Percentiles rank a stretch among this genome's conserved stretches.
Conservation (phyloP, 2,329 filamentous ascomycete species). For the Xylariaceae sp. region DNA sequence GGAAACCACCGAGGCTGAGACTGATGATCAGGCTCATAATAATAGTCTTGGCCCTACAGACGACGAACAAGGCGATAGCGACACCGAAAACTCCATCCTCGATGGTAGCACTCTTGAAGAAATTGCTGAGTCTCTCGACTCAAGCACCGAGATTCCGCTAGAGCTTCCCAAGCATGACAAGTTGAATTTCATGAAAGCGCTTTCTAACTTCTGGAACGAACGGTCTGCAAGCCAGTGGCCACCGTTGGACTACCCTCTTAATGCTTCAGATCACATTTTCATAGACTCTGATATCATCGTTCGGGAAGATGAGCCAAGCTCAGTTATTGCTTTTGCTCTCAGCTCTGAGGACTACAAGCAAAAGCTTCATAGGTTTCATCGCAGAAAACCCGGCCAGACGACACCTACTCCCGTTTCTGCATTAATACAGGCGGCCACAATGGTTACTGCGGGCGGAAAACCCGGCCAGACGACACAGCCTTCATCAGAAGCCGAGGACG, state of each 20-base stretch:
- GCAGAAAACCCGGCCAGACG: constrained; percentile 30
- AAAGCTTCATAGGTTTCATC: constrained; percentile 65
- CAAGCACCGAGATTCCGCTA: constrained; percentile 64
- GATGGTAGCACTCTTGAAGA: constrained; percentile 73
- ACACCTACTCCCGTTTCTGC: no score
- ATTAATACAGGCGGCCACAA: no score
- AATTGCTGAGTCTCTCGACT: constrained; percentile 66
- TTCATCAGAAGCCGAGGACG: constrained; percentile 39
- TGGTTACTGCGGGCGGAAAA: no score
- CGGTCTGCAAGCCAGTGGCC: constrained; percentile 95
- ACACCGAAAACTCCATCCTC: constrained; percentile 71
- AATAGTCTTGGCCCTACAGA: constrained; percentile 68
- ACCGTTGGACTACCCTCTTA: constrained; percentile 88
- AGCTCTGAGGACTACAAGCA: constrained; percentile 85
- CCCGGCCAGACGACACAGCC: constrained; percentile 27
- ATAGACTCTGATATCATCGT: constrained; percentile 97
- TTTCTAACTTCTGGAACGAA: constrained; percentile 98
- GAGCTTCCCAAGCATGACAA: constrained; percentile 93
- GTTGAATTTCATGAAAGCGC: constrained; percentile 90
- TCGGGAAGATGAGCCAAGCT: constrained; percentile 95
- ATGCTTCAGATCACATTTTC: constrained; percentile 89
- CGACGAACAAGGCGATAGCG: constrained; percentile 71
- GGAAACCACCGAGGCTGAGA: constrained; percentile 49
- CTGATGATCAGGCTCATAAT: constrained; percentile 51
- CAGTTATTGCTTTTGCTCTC: constrained; percentile 90